Percentiles rank a stretch among this genome's conserved stretches.
Conservation (phyloP, 139 green algal species). For the Penium margaritaceum region DNA sequence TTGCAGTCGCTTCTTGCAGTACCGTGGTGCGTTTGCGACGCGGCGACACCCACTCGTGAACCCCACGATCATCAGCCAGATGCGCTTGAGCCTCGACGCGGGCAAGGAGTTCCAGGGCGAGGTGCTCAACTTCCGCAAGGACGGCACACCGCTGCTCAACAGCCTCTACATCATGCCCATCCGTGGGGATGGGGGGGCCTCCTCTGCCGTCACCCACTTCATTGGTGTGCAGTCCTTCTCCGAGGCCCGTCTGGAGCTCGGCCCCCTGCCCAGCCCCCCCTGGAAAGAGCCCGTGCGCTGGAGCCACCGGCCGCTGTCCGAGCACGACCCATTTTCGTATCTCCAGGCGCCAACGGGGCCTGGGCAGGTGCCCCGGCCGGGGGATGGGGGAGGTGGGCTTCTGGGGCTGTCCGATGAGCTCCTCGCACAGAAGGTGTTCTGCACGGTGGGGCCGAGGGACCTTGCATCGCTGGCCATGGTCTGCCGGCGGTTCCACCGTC, state of each 20-base stretch:
- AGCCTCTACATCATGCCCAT: slow-evolving; percentile 35
- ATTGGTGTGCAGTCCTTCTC: slow-evolving; percentile 33
- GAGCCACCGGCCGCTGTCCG: background rate
- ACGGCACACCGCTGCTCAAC: slow-evolving; percentile 36
- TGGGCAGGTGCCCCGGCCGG: background rate
- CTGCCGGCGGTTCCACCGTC: slow-evolving; percentile 19
- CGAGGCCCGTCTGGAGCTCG: slow-evolving; percentile 21
- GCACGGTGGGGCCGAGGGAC: slow-evolving; percentile 13
- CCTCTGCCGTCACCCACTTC: slow-evolving; percentile 31
- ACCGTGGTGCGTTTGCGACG: slow-evolving; percentile 28
- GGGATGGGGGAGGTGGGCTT: background rate
- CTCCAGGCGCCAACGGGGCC: too few relatives aligned
- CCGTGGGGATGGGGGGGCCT: background rate
- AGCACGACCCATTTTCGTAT: background rate
- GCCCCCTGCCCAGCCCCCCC: slow-evolving; percentile 11
- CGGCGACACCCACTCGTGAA: slow-evolving; percentile 22
- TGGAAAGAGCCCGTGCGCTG: slow-evolving; percentile 7
- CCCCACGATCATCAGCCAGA: background rate
- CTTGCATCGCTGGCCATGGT: slow-evolving; percentile 22
- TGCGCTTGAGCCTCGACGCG: slow-evolving; percentile 13
- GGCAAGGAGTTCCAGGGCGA: slow-evolving; percentile 33
- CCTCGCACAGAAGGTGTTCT: slow-evolving; percentile 15
- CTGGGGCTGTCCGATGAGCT: slow-evolving; percentile 29
- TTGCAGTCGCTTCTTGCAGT: slow-evolving; percentile 45
- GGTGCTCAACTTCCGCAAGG: slow-evolving; percentile 42